Base-by-base conservation (phyloP, 306 rosid genomes). In the Medicago arabica region DNA sequence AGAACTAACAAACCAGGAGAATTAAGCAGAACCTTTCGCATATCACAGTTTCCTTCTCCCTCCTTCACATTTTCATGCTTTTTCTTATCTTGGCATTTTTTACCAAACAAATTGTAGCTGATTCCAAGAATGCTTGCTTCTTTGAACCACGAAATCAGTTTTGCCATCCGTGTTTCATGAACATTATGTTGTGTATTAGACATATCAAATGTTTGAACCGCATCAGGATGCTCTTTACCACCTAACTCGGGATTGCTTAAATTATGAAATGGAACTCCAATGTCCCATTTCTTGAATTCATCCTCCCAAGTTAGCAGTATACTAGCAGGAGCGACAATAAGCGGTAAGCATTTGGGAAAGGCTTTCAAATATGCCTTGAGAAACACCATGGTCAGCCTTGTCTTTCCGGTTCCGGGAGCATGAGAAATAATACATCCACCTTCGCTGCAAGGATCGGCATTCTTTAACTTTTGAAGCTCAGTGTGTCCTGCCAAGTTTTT, bases 381-480 rank as follows among this genome's bases (percentile, higher is more conserved):
- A 46, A 84, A 84, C 23, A 80, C 76, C 7, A 80, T 80, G 2
- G 87, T 76, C 40, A 84, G 31, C 15, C 74, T 21, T 0, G 87
- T 84, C 49, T 84, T 84, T 1, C 87, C 87, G 0, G 87, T 84
- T 43, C 87, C 87, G 2, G 87, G 87, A 15, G 82, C 84, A 75
- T 84, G 87, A 10, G 82, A 80, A 21, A 84, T 76, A 31, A 84
- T 84, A 44, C 87, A 84, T 0, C 87, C 87, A 12, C 87, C 84
- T 0, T 44, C 72, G 0, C 74, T 46, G 0, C 11, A 0, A 4
- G 59, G 76, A 10, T 84, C 61, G 43, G 16, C 47, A 17, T 9
- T 80, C 73, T 80, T 76, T 73, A 80, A 60, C 44, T 14, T 14
- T 1, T 15, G 15, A 16, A 76, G 76, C 40, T 80, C 72, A 7